phyloP scores from a whole-genome alignment of 805 yeast species.

The Geotrichum ghanense region DNA sequence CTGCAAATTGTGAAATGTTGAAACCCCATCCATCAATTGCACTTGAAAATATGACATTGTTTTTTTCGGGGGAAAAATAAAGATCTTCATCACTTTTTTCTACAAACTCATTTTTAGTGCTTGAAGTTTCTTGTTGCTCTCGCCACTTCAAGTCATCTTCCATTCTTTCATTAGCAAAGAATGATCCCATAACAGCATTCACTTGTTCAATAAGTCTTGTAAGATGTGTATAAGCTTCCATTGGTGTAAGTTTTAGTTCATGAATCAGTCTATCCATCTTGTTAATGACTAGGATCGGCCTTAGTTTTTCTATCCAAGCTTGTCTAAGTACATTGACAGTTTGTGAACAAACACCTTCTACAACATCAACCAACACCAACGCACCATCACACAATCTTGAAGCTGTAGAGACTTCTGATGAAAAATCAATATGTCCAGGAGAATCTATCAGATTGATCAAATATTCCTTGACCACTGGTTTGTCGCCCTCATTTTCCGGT shows the following conservation, averaged over 20 bases:
- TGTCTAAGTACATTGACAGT: slow-evolving; percentile 91
- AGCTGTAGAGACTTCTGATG: slow-evolving; percentile 92
- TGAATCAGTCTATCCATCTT: slow-evolving; percentile 79
- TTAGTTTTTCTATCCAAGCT: slow-evolving; percentile 87
- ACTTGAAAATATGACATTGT: slow-evolving; percentile 81
- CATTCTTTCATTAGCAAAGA: slow-evolving; percentile 87
- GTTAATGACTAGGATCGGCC: slow-evolving; percentile 79
- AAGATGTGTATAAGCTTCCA: slow-evolving; percentile 77
- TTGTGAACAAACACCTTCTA: slow-evolving; percentile 97
- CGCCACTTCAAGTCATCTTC: slow-evolving; percentile 59
- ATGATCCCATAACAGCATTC: slow-evolving; percentile 87
- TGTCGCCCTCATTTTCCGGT: slow-evolving; percentile 17
- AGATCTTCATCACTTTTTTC: slow-evolving; percentile 73
- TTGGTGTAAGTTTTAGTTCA: slow-evolving; percentile 72
- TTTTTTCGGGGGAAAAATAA: slow-evolving; percentile 77
- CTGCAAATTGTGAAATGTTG: slow-evolving; percentile 77
- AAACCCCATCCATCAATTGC: slow-evolving; percentile 99
- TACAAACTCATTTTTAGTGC: slow-evolving; percentile 40
- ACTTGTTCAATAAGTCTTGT: slow-evolving; percentile 80
- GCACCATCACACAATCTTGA: slow-evolving; percentile 97
- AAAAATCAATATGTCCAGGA: slow-evolving; percentile 98
- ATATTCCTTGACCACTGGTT: slow-evolving; percentile 49
- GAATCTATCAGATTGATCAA: slow-evolving; percentile 89
- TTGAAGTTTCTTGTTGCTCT: slow-evolving; percentile 24
- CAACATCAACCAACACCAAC: slow-evolving; percentile 87